Evolutionary conservation across 441 rosid genomes (phyloP).

Genomic region (Populus hybrid): DNA sequence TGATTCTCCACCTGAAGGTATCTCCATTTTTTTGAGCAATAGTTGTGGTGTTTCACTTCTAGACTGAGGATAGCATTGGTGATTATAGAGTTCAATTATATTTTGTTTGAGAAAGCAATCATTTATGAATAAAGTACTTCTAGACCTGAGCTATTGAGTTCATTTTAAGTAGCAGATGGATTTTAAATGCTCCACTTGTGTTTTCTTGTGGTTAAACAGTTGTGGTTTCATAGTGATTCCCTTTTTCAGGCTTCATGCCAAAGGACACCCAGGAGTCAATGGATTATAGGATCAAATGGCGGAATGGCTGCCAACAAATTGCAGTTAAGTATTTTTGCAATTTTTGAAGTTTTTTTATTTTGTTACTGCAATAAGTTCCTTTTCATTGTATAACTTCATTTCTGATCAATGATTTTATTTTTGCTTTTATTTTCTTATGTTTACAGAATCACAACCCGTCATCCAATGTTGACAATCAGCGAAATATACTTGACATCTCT

Average conservation of each 20-base stretch:
- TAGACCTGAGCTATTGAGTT: not conserved
- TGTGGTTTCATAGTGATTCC: slow-evolving; percentile 1
- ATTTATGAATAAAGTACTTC: not conserved
- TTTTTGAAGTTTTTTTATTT: slow-evolving; percentile 10
- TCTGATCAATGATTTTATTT: not conserved
- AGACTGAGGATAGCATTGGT: slow-evolving; percentile 1
- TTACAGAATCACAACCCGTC: slow-evolving; percentile 44
- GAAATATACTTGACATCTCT: slow-evolving; percentile 57
- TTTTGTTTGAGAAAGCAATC: not conserved
- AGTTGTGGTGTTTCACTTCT: slow-evolving; percentile 1
- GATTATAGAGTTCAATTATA: slow-evolving; percentile 1
- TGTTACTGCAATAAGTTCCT: slow-evolving; percentile 17
- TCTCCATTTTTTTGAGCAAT: slow-evolving; percentile 8
- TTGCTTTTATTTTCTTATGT: slow-evolving; percentile 7
- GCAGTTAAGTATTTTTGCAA: slow-evolving; percentile 37
- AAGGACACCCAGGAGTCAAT: slow-evolving; percentile 31
- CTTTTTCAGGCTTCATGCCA: slow-evolving; percentile 41
- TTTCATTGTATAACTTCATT: slow-evolving; percentile 7
- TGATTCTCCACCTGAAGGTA: slow-evolving; percentile 40
- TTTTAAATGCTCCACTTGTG: not conserved
- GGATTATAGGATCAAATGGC: slow-evolving; percentile 61
- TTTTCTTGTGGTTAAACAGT: not conserved
- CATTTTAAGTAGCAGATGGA: not conserved
- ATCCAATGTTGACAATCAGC: slow-evolving; percentile 35
- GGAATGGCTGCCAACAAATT: slow-evolving; percentile 38